Base-by-base conservation (phyloP, 805 yeast genomes). In the Alloascoidea hylecoeti region DNA sequence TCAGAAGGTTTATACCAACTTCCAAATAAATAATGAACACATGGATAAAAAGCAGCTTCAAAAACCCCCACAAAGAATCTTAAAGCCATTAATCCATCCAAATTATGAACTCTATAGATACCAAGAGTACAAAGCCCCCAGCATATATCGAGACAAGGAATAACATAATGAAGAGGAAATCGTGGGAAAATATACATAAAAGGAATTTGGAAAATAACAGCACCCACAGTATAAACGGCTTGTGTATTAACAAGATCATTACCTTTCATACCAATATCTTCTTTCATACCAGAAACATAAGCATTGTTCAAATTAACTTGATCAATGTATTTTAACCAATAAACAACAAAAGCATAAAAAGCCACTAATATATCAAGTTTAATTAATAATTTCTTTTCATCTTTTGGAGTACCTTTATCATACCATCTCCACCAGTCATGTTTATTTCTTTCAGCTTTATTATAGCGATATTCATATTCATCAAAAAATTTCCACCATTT, bases 281-380 rank as follows among this genome's bases (percentile, higher is more conserved):
- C 74, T 41, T 66, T 55, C 71, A 79, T 63, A 15, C 82, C 79
- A 14, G 76, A 67, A 33, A 73, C 75, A 47, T 76, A 78, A 1
- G 85, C 85, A 48, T 77, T 75, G 42, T 66, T 67, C 40, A 72
- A 57, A 52, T 78, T 79, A 35, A 70, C 60, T 40, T 65, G 66
- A 49, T 79, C 85, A 36, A 79, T 57, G 39, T 73, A 71, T 50
- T 78, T 78, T 39, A 78, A 71, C 80, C 81, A 79, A 52, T 77
- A 77, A 1, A 73, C 74, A 41, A 74, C 53, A 51, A 75, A 68
- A 0, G 78, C 63, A 44, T 72, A 72, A 35, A 65, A 58, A n/a
- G 75, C 63, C 37, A 79, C 55, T 23, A 73, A 49, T 9, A 72
- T 43, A 47, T 78, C 85, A 19, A 77, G 50, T 49, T 78, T 78